phyloP scores from a whole-genome alignment of 225 moss, liverwort and hornwort species.

The Neckera pumila region DNA sequence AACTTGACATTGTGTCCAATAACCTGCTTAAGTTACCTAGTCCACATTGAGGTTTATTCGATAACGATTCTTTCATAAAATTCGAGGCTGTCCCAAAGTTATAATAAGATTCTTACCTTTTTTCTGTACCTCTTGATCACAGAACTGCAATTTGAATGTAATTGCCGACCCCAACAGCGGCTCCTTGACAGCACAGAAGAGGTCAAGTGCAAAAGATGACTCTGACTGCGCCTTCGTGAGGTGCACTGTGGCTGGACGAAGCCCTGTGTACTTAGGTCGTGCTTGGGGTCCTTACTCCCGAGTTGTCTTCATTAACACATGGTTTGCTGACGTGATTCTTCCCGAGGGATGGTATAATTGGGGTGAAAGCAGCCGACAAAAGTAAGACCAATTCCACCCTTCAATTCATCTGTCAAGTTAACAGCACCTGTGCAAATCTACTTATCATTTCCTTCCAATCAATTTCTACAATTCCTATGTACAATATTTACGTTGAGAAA shows the following conservation, averaged over 20 bases:
- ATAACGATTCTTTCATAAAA: not conserved
- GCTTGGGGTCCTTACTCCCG: constrained; percentile 44
- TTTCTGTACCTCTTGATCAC: not conserved
- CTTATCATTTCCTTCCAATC: not conserved
- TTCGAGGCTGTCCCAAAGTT: not conserved
- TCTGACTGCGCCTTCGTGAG: constrained; percentile 24
- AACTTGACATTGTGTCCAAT: not conserved
- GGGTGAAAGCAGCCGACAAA: constrained; percentile 2
- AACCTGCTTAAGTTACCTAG: not conserved
- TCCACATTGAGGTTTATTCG: not conserved
- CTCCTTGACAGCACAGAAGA: constrained; percentile 36
- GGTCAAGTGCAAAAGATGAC: constrained; percentile 14
- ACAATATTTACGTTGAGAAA: not conserved
- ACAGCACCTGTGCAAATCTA: not conserved
- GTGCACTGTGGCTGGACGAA: constrained; percentile 27
- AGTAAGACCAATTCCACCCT: not conserved
- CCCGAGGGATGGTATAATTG: constrained; percentile 16
- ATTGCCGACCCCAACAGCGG: constrained; percentile 19
- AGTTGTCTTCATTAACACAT: constrained; percentile 33
- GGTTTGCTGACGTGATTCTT: constrained; percentile 17
- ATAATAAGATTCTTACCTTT: not conserved
- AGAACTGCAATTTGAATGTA: constrained; percentile 29
- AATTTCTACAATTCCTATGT: not conserved
- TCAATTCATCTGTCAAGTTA: not conserved
- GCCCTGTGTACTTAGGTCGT: constrained; percentile 34